These are phyloP conservation scores for Amylostereum areolatum DNA, from an alignment of 1,284 basidiomycete genomes.

Conservation along the genomic window DNA sequence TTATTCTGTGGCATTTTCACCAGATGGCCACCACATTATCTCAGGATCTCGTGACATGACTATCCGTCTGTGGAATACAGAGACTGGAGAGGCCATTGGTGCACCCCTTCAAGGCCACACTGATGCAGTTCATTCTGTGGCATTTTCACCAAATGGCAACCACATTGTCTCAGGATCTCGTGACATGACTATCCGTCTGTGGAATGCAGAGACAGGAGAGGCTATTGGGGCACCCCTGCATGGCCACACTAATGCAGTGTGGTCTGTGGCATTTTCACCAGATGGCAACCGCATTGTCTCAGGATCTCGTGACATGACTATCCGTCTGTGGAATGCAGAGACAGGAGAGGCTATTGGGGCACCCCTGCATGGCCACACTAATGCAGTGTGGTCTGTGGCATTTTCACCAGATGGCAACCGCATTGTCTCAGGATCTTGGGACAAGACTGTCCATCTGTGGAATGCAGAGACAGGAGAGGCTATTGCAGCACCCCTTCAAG, in stretches of 20 bases:
- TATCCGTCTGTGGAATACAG: neutral
- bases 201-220: neutral
- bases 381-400: neutral
- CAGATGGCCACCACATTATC: neutral
- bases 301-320: too few species aligned
- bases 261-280: too few species aligned
- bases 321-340: too few species aligned
- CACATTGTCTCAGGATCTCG: neutral
- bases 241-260: too few species aligned
- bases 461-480: too few species aligned
- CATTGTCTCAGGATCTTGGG: neutral
- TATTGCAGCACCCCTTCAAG: too few species aligned
- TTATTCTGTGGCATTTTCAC: neutral
- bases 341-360: too few species aligned
- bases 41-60: neutral
- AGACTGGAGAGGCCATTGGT: neutral
- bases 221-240: neutral
- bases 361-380: neutral
- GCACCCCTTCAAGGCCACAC: neutral
- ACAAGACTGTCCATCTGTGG: neutral
- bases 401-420: neutral
- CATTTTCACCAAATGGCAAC: neutral
- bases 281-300: too few species aligned
- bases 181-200: slow-evolving; percentile 2
- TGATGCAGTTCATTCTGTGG: neutral